These are phyloP conservation scores for Corynespora cassiicola DNA, from an alignment of 2,329 filamentous ascomycete species.

Conservation along the genomic window DNA sequence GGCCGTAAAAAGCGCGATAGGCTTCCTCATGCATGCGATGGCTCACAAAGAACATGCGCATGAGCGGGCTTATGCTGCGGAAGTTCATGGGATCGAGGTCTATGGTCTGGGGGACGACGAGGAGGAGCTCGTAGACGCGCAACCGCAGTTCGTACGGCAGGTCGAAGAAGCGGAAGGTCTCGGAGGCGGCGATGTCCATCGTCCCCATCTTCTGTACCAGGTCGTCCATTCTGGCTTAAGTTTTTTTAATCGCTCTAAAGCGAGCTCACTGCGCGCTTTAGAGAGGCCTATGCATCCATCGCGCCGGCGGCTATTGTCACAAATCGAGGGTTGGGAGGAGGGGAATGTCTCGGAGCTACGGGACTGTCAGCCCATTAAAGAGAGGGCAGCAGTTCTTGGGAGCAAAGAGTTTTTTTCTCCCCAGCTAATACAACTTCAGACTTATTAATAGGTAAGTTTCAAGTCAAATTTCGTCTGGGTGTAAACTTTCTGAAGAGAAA, in stretches of 20 bases:
- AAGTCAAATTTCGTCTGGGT: constrained; percentile 63
- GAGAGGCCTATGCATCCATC: constrained; percentile 52
- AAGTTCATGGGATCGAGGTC: constrained; percentile 73
- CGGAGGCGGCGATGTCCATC: constrained; percentile 21
- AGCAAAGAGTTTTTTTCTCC: constrained; percentile 54
- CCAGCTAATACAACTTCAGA: constrained; percentile 65
- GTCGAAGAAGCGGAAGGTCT: constrained; percentile 59
- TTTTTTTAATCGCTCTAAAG: constrained; percentile 29
- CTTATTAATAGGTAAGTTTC: constrained; percentile 56
- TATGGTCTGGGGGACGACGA: constrained; percentile 61
- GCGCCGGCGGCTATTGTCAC: constrained; percentile 27
- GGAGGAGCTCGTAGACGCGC: constrained; percentile 55
- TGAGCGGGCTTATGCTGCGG: constrained; percentile 62
- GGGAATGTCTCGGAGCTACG: constrained; percentile 43
- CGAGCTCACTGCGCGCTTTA: constrained; percentile 38
- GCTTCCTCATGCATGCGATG: constrained; percentile 58
- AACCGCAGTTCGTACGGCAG: constrained; percentile 61
- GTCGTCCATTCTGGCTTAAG: constrained; percentile 21
- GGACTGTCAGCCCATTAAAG: constrained; percentile 40
- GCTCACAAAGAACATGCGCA: constrained; percentile 73
- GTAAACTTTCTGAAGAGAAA: constrained; percentile 44
- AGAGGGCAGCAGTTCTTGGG: constrained; percentile 42
- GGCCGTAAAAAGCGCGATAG: constrained; percentile 57
- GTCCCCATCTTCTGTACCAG: constrained; percentile 32
- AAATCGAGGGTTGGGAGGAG: constrained; percentile 10